Evolutionary conservation across 345 rosid species (phyloP).

Genomic region (Eucalyptus erythrocorys): DNA sequence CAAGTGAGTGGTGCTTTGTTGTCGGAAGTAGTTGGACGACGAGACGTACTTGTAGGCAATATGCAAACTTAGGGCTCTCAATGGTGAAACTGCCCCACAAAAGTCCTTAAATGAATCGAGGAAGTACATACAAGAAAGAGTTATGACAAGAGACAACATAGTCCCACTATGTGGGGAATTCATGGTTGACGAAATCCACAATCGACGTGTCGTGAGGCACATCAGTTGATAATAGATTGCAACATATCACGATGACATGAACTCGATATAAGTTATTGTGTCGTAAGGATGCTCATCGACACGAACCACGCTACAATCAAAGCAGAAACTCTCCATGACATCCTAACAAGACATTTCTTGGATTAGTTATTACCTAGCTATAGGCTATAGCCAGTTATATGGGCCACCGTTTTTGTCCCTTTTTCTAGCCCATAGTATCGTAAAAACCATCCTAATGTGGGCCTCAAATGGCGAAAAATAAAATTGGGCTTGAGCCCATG

Average conservation of each 20-base stretch:
- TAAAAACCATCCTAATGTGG: background rate
- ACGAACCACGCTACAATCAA: background rate
- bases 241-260: background rate
- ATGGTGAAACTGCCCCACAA: rapidly evolving
- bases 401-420: background rate
- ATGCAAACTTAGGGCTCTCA: rapidly evolving
- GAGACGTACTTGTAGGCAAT: background rate
- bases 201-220: rapidly evolving
- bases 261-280: background rate
- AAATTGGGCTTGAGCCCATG: background rate
- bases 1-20: rapidly evolving
- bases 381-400: too few relatives aligned
- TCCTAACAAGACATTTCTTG: background rate
- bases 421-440: background rate
- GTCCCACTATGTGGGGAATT: too few relatives aligned
- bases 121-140: too few relatives aligned
- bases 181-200: background rate
- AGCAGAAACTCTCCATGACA: background rate
- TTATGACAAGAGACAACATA: rapidly evolving
- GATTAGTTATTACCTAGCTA: background rate
- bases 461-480: rapidly evolving
- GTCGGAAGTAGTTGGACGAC: rapidly evolving
- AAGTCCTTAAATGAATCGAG: too few relatives aligned
- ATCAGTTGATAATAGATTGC: background rate
- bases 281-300: background rate